Evolutionary conservation across 2,329 filamentous ascomycete species (phyloP).

Genomic region (Trichoderma cornu-damae): DNA sequence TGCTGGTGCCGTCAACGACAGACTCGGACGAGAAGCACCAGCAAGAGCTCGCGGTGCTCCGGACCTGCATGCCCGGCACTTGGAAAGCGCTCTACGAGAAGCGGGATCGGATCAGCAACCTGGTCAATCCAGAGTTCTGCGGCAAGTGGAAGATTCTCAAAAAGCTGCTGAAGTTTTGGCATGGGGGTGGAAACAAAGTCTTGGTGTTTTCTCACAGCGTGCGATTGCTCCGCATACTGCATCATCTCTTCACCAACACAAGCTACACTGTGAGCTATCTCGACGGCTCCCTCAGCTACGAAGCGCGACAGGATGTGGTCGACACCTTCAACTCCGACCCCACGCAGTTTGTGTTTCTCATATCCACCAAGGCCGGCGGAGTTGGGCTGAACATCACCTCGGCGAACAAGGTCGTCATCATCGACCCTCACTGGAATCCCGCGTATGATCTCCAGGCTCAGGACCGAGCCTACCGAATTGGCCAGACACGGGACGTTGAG

Average conservation of each 20-base stretch:
- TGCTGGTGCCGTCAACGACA: conserved; percentile 64
- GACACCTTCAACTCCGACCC: conserved; percentile 89
- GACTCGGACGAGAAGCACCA: conserved; percentile 68
- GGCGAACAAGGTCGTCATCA: conserved; percentile 95
- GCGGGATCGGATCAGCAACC: conserved; percentile 72
- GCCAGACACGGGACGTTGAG: conserved; percentile 87
- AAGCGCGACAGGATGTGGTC: conserved; percentile 75
- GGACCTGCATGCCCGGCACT: conserved; percentile 65
- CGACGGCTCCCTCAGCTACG: conserved; percentile 76
- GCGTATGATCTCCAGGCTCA: conserved; percentile 92
- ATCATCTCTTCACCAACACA: conserved; percentile 80
- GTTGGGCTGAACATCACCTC: conserved; percentile 95
- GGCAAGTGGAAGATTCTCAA: conserved; percentile 94
- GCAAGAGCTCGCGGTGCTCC: conserved; percentile 69
- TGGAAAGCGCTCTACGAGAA: conserved; percentile 71
- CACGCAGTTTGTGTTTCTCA: conserved; percentile 87
- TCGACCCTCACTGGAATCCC: conserved; percentile 98
- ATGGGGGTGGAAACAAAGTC: conserved; percentile 85
- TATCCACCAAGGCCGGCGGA: conserved; percentile 88
- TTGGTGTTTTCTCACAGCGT: conserved; percentile 94
- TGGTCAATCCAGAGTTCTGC: conserved; percentile 85
- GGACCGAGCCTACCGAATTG: conserved; percentile 92
- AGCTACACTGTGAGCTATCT: conserved; percentile 88
- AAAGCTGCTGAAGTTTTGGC: conserved; percentile 84
- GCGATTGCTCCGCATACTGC: conserved; percentile 73